Evolutionary conservation across 441 rosid genomes (phyloP).

Genomic region (Syzygium syzygioides): DNA sequence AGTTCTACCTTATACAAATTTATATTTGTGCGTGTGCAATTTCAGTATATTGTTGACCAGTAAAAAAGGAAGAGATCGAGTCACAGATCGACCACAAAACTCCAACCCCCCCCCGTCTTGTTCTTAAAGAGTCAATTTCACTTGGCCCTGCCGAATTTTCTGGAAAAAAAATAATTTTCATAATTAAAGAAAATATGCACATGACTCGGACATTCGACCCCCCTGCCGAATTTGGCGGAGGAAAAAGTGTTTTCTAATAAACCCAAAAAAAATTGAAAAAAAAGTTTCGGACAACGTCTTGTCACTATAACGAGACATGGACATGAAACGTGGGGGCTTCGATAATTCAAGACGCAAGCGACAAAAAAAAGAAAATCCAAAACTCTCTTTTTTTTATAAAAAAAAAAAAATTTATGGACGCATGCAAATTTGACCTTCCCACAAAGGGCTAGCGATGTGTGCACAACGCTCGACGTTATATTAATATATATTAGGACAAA

Average conservation of each 20-base stretch:
- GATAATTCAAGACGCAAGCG: background rate
- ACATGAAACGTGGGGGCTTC: background rate
- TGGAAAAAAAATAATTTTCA: background rate
- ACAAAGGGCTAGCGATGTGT: background rate
- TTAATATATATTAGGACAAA: background rate
- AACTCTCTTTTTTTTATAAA: background rate
- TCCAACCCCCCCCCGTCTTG: background rate
- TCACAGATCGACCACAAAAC: background rate
- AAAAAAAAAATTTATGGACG: background rate
- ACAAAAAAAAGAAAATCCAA: background rate
- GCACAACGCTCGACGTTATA: background rate
- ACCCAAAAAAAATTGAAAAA: background rate
- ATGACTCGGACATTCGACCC: background rate
- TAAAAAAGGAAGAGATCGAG: background rate
- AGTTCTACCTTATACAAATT: background rate
- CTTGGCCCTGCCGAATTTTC: background rate
- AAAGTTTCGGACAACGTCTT: background rate
- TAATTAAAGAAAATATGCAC: background rate
- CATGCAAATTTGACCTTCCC: background rate
- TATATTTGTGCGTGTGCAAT: accelerated
- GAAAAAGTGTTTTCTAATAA: background rate
- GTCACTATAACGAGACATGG: background rate
- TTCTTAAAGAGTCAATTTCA: background rate
- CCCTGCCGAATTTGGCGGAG: background rate
- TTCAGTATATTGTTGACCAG: background rate